A percentile compares a stretch with the other conserved stretches of the same genome.
Evolutionary conservation across 2,329 filamentous ascomycete species (phyloP).

Genomic region (Teratosphaeria epicoccoides): DNA sequence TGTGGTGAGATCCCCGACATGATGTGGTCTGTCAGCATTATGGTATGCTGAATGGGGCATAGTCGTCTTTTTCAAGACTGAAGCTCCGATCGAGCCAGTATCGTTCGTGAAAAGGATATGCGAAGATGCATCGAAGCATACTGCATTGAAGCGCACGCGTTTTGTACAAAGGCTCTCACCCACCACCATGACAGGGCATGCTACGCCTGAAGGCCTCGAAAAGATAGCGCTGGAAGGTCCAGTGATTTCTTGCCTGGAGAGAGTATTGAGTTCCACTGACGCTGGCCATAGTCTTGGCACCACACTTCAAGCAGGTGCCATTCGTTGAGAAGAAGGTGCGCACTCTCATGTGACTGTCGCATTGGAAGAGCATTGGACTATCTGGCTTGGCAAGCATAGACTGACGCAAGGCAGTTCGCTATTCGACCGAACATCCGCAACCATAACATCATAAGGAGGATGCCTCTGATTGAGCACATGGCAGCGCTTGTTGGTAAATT

Average conservation of each 20-base stretch:
- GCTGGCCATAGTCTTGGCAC: constrained; percentile 43
- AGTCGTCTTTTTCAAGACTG: constrained; percentile 51
- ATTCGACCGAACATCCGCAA: constrained; percentile 70
- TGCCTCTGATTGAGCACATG: constrained; percentile 59
- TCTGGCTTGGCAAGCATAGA: not conserved
- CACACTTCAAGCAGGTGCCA: constrained; percentile 50
- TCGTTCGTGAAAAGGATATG: constrained; percentile 50
- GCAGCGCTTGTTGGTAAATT: constrained; percentile 51
- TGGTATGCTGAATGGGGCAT: constrained; percentile 10
- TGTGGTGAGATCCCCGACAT: constrained; percentile 32
- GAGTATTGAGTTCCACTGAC: not conserved
- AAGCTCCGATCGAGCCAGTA: constrained; percentile 48
- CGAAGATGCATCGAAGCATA: constrained; percentile 41
- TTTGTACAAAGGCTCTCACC: constrained; percentile 52
- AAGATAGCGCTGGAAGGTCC: constrained; percentile 45
- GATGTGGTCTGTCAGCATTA: not conserved
- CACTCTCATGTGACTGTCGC: not conserved
- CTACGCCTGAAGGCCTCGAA: constrained; percentile 57
- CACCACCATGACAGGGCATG: constrained; percentile 51
- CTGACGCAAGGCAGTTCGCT: constrained; percentile 53
- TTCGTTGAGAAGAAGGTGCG: constrained; percentile 42
- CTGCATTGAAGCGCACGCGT: constrained; percentile 42
- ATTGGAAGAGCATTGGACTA: not conserved
- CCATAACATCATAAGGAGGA: constrained; percentile 57
- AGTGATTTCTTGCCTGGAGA: too few species aligned